phyloP scores from a whole-genome alignment of 140 eudicot genomes.

The Oenanthe javanica region DNA sequence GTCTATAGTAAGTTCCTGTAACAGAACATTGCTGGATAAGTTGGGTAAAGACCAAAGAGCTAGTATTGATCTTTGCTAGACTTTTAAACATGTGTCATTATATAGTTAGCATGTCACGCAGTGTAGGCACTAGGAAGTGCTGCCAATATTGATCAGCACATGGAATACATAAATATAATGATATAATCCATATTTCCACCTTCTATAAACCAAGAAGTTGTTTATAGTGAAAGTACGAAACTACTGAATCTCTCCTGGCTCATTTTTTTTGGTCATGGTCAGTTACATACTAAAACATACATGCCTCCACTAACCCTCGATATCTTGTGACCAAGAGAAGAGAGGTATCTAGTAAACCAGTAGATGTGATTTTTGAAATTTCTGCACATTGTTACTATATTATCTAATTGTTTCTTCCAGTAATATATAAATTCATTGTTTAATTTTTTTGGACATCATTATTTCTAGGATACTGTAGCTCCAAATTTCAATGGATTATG shows the following conservation, averaged over 20 bases:
- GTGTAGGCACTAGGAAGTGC: neutral
- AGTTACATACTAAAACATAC: neutral
- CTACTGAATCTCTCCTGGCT: neutral
- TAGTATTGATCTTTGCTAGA: neutral
- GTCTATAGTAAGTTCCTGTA: neutral
- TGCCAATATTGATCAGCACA: neutral
- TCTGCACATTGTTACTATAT: neutral
- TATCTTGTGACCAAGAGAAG: neutral
- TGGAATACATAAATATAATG: no score
- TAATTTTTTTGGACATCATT: neutral
- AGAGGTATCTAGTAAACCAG: neutral
- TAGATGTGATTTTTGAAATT: neutral
- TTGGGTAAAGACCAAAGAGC: neutral
- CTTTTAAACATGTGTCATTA: neutral
- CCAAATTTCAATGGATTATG: slow-evolving; percentile 44
- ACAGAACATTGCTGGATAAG: neutral
- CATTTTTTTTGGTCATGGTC: neutral
- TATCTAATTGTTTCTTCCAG: neutral
- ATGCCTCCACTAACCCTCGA: neutral
- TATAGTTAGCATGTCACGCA: neutral
- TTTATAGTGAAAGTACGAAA: neutral
- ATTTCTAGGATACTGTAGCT: neutral
- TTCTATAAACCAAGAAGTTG: neutral
- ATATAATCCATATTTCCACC: neutral
- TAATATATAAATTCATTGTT: neutral